Base-by-base conservation (phyloP, 2,329 filamentous ascomycete genomes). In the Aspergillus sp. region DNA sequence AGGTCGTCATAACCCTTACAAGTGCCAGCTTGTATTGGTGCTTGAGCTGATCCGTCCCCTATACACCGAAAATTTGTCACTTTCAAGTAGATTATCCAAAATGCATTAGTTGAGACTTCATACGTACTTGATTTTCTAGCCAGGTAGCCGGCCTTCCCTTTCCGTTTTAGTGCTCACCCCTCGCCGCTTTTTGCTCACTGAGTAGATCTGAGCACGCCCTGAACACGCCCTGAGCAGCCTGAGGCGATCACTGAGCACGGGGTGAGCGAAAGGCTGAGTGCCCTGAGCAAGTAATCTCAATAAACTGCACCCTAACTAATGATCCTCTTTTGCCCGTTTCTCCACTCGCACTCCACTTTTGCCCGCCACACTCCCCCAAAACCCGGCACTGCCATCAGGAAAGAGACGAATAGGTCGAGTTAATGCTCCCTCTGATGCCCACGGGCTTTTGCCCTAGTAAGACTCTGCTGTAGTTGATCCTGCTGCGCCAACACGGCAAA, bases 121-220 rank as follows among this genome's bases (percentile, higher is more conserved):
- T n/a, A n/a, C n/a, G 38, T 51, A 42, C 48, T 51, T 42, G 48
- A 51, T 51, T 51, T 51, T 51, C 48, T 51, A 41, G 22, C 20
- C 26, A 11, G 30, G 36, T 42, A 5, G 20, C 32, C 8, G 20
- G 53, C 44, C 34, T 56, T 20, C 55, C 32, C 49, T 53, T 57
- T 57, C 55, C 49, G 50, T 58, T 58, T 58, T 58, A 58, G 56
- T 57, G 55, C 55, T 57, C 55, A 53, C 43, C 43, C 49, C 36
- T 57, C 15, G 55, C 49, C 44, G 44, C 55, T 58, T 58, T 58
- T 58, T 54, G 41, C 56, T 58, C 47, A 50, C 50, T 54, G 51
- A 58, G 45, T 50, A 54, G 50, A 58, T 49, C 55, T 58, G 38
- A 56, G 54, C 48, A 24, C 22, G 22, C 22, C 22, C 22, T 24